phyloP scores from a whole-genome alignment of 1,284 basidiomycete species.

The Blastosporella zonata region DNA sequence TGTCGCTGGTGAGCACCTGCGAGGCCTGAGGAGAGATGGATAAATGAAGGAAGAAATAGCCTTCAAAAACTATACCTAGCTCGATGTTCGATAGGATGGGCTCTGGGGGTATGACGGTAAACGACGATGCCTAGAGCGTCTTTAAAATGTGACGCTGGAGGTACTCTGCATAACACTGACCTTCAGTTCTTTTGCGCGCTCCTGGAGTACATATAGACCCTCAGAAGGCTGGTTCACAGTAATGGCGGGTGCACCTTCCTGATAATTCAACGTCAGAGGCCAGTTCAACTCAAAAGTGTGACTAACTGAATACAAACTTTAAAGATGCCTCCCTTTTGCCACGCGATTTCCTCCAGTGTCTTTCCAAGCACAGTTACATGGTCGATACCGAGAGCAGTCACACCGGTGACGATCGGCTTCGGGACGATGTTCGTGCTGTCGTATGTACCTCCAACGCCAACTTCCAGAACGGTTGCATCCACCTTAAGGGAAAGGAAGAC shows the following conservation, averaged over 20 bases:
- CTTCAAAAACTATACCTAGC: slow-evolving; percentile 51
- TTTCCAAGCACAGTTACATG: slow-evolving; percentile 91
- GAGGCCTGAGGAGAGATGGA: slow-evolving; percentile 54
- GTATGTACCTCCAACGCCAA: slow-evolving; percentile 93
- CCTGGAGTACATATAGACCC: slow-evolving; percentile 64
- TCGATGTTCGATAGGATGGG: slow-evolving; percentile 51
- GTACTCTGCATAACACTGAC: slow-evolving; percentile 31
- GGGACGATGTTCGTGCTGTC: slow-evolving; percentile 98
- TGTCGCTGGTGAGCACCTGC: slow-evolving; percentile 87
- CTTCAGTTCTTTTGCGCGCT: slow-evolving; percentile 66
- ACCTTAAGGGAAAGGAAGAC: slow-evolving; percentile 80
- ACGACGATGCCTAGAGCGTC: slow-evolving; percentile 54
- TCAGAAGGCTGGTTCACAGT: slow-evolving; percentile 76
- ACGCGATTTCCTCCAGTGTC: slow-evolving; percentile 88
- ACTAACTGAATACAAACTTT: slow-evolving; percentile 51
- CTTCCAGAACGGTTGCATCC: slow-evolving; percentile 92
- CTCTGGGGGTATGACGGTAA: slow-evolving; percentile 52
- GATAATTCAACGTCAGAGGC: slow-evolving; percentile 4
- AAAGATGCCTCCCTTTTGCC: slow-evolving; percentile 97
- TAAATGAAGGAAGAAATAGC: slow-evolving; percentile 1
- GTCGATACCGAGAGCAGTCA: slow-evolving; percentile 91
- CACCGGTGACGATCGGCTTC: slow-evolving; percentile 83
- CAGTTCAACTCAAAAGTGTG: not conserved
- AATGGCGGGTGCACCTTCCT: slow-evolving; percentile 84
- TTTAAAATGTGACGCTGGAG: not conserved